Percentiles rank a stretch among this genome's conserved stretches.
Evolutionary conservation across 345 rosid genomes (phyloP).

Genomic region (Eucalyptus pumila): DNA sequence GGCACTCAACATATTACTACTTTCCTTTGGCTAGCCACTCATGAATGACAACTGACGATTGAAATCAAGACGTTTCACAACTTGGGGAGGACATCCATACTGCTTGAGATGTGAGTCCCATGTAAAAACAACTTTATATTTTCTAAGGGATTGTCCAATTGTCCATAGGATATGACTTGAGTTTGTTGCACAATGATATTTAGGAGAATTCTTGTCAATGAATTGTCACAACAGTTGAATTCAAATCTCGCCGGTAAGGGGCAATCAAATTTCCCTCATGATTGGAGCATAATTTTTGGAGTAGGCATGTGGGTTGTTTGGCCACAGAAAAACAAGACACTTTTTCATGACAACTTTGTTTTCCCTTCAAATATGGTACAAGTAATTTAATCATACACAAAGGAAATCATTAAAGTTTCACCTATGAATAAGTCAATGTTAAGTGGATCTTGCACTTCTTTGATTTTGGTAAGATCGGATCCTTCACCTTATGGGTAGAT

Average conservation of each 20-base stretch:
- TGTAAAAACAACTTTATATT: background rate
- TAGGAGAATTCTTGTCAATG: background rate
- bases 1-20: background rate
- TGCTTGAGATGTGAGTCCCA: background rate
- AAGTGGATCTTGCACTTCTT: background rate
- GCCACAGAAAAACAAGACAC: background rate
- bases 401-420: too few relatives aligned
- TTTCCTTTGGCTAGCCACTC: background rate
- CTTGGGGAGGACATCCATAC: background rate
- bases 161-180: background rate
- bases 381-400: background rate
- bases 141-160: background rate
- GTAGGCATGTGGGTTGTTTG: background rate
- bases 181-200: background rate
- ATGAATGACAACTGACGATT: background rate
- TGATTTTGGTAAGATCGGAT: background rate
- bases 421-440: background rate
- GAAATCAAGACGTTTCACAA: background rate
- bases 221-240: background rate
- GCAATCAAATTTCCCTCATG: background rate
- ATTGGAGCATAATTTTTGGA: background rate
- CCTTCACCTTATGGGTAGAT: background rate
- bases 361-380: background rate
- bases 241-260: background rate
- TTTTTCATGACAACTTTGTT: background rate